A percentile compares a stretch with the other conserved stretches of the same genome.
These are phyloP conservation scores for Cucumis cinereus DNA, from an alignment of 306 rosid species.

Conservation along the genomic window DNA sequence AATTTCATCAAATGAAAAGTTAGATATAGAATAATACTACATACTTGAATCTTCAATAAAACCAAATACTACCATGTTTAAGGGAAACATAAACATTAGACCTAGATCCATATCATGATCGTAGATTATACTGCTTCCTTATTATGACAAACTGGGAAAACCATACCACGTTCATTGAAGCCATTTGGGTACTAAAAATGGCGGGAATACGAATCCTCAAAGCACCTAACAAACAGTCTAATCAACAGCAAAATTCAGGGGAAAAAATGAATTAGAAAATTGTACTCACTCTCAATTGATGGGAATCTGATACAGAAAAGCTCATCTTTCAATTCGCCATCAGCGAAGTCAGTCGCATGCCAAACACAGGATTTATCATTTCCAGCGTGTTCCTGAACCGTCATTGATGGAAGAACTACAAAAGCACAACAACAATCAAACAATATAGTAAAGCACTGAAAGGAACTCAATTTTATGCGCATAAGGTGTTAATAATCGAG, in stretches of 20 bases:
- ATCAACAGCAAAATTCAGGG: not conserved
- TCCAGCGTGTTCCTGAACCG: conserved; percentile 91
- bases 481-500: not conserved
- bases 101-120: not conserved
- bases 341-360: conserved; percentile 93
- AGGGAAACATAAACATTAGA: not conserved
- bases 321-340: conserved; percentile 90
- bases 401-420: conserved; percentile 63
- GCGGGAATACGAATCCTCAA: not conserved
- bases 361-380: conserved; percentile 91
- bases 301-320: conserved; percentile 94
- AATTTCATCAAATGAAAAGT: not conserved
- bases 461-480: not conserved
- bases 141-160: no score
- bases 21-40: not conserved
- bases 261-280: not conserved
- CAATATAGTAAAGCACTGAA: not conserved
- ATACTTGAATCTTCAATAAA: not conserved
- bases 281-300: conserved; percentile 76
- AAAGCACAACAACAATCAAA: not conserved
- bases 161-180: no score
- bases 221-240: not conserved
- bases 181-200: no score
- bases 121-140: not conserved
- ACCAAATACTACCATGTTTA: not conserved